These are phyloP conservation scores for Chalciporus sp. DNA, from an alignment of 1,284 basidiomycete genomes.

Conservation along the genomic window DNA sequence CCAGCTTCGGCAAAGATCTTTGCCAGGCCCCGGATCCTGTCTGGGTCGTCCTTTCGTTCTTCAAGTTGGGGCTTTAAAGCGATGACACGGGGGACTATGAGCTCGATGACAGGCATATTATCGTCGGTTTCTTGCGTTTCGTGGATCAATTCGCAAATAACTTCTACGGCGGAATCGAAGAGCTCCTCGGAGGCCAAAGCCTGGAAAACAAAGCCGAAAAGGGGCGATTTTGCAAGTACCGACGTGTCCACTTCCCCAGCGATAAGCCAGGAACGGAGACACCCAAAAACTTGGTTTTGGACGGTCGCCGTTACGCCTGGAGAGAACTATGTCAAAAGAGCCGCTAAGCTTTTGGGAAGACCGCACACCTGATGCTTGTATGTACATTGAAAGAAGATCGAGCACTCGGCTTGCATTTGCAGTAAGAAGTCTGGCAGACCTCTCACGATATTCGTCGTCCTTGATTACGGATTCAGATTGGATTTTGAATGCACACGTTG, in stretches of 20 bases:
- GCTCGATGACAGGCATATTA: conserved; percentile 86
- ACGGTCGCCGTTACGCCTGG: conserved; percentile 82
- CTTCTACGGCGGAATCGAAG: conserved; percentile 92
- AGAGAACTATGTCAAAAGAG: conserved; percentile 1
- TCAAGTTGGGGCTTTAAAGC: conserved; percentile 66
- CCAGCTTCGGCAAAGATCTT: conserved; percentile 95
- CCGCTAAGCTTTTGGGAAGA: not conserved
- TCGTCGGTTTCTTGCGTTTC: conserved; percentile 98
- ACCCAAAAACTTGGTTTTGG: conserved; percentile 87
- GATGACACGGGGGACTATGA: conserved; percentile 84
- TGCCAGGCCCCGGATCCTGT: conserved; percentile 89
- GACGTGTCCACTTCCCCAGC: conserved; percentile 81
- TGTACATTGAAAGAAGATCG: conserved; percentile 85
- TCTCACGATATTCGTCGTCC: conserved; percentile 80
- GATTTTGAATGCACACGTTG: not conserved
- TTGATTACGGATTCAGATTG: conserved; percentile 35
- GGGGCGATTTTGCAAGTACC: conserved; percentile 74
- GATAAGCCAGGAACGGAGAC: conserved; percentile 85
- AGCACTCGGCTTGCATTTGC: conserved; percentile 76
- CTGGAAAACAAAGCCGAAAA: conserved; percentile 86
- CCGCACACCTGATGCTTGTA: conserved; percentile 79
- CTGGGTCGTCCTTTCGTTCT: conserved; percentile 75
- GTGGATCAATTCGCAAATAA: conserved; percentile 93
- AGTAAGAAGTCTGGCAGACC: conserved; percentile 69
- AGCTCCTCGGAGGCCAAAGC: conserved; percentile 84